These are phyloP conservation scores for Blastocystis sp. DNA, from an alignment of 352 stramenopile genomes.

Conservation along the genomic window DNA sequence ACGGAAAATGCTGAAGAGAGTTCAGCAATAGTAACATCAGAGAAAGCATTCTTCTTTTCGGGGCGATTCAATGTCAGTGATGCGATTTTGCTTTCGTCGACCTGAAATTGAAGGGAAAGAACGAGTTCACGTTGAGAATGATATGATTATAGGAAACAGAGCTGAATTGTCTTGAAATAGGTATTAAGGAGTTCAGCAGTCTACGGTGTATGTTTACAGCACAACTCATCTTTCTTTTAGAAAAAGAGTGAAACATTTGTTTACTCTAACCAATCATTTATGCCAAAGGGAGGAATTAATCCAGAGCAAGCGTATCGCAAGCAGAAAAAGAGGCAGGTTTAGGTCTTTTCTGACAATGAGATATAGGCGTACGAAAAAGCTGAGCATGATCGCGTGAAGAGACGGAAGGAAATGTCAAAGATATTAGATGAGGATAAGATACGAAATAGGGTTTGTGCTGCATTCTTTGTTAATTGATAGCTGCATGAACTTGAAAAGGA, in stretches of 20 bases:
- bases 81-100: not conserved
- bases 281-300: slow-evolving; percentile 34
- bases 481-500: slow-evolving; percentile 39
- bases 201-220: not conserved
- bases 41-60: slow-evolving; percentile 59
- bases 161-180: not conserved
- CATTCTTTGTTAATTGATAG: not conserved
- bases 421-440: slow-evolving; percentile 37
- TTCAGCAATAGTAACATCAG: slow-evolving; percentile 30
- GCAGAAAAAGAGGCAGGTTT: slow-evolving; percentile 42
- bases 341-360: not conserved
- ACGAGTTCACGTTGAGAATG: not conserved
- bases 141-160: not conserved
- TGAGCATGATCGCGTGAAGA: slow-evolving; percentile 1
- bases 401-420: slow-evolving; percentile 26
- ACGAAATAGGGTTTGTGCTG: not conserved
- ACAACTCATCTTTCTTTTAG: not conserved
- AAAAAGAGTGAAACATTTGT: not conserved
- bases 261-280: not conserved
- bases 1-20: not conserved
- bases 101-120: not conserved
- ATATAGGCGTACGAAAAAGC: slow-evolving; percentile 8
- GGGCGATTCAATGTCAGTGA: slow-evolving; percentile 27
- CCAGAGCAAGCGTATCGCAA: slow-evolving; percentile 41
- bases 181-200: not conserved